Evolutionary conservation across 1,284 basidiomycete genomes (phyloP).

Genomic region (Moesziomyces sp.): DNA sequence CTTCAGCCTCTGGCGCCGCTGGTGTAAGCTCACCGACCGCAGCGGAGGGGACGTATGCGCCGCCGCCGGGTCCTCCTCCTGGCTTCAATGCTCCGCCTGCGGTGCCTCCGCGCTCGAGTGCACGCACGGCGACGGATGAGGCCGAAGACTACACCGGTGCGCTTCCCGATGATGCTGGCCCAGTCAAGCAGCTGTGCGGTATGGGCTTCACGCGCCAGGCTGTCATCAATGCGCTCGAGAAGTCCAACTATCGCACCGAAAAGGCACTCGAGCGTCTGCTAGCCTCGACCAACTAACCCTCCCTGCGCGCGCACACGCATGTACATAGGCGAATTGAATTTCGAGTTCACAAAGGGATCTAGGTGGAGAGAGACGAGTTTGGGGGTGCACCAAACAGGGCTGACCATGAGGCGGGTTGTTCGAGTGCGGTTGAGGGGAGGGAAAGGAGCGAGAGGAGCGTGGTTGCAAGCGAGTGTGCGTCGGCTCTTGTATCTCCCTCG

Average conservation of each 20-base stretch:
- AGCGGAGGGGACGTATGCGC: slow-evolving; percentile 36
- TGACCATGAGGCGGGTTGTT: slow-evolving; percentile 25
- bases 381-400: slow-evolving; percentile 30
- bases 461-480: slow-evolving; percentile 50
- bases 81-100: slow-evolving; percentile 28
- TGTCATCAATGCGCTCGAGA: slow-evolving; percentile 65
- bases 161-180: slow-evolving; percentile 60
- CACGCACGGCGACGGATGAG: slow-evolving; percentile 9
- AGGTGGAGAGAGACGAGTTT: slow-evolving; percentile 29
- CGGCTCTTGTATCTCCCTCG: slow-evolving; percentile 58
- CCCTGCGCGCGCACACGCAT: background rate
- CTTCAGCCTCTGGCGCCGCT: background rate
- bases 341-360: background rate
- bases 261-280: slow-evolving; percentile 63
- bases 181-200: slow-evolving; percentile 63
- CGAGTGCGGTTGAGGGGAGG: background rate
- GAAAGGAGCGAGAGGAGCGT: slow-evolving; percentile 20
- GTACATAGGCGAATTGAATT: slow-evolving; percentile 3
- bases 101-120: slow-evolving; percentile 21
- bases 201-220: slow-evolving; percentile 64
- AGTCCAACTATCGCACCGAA: slow-evolving; percentile 63
- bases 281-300: slow-evolving; percentile 11
- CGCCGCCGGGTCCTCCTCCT: slow-evolving; percentile 45
- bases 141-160: slow-evolving; percentile 50
- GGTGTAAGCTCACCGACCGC: slow-evolving; percentile 13